Base-by-base conservation (phyloP, 352 stramenopile species). In the Phytophthora megakarya region DNA sequence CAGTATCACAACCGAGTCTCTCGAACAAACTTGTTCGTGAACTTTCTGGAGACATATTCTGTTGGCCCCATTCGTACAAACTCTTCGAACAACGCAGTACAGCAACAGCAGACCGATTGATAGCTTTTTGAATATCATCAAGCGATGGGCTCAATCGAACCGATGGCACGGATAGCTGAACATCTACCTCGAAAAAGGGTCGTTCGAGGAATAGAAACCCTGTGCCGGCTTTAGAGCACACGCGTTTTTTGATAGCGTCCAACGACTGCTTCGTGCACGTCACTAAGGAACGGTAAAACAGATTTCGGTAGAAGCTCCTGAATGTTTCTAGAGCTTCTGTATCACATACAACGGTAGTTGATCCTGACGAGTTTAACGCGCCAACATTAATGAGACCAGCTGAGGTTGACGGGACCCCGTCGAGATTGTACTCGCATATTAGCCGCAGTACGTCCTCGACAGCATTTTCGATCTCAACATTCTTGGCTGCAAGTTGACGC, bases 101-200 rank as follows among this genome's bases (percentile, higher is more conserved):
- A 1, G 85, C 86, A 0, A 92, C 81, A 22, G 88, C 86, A 0
- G 81, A 88, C 0, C 83, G 77, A 33, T 96, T 96, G 57, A 95
- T 92, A 8, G 86, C 88, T 35, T 84, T 82, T 45, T 96, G 86
- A 35, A 96, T 90, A 45, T 95, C 86, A 44, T 96, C 86, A 0
- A 96, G 70, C 10, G 84, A 91, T 15, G 88, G 88, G 44, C 78
- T 90, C 2, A 96, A 72, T 0, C 86, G 75, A 9, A 95, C 85
- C 0, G 79, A 90, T n/a, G 88, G 88, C 3, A 95, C 86, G 0
- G 75, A 85, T 21, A 93, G 73, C 63, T 96, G 86, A 0, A 95
- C 88, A 43, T 96, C 86, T 2, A 96, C 87, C 50, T 92, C 84
- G 54, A 96, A 96, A 55, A 96, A 96, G 5, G 88, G 86, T 1